These are phyloP conservation scores for Pseudogymnoascus sp. DNA, from an alignment of 2,329 filamentous ascomycete species.

Conservation along the genomic window DNA sequence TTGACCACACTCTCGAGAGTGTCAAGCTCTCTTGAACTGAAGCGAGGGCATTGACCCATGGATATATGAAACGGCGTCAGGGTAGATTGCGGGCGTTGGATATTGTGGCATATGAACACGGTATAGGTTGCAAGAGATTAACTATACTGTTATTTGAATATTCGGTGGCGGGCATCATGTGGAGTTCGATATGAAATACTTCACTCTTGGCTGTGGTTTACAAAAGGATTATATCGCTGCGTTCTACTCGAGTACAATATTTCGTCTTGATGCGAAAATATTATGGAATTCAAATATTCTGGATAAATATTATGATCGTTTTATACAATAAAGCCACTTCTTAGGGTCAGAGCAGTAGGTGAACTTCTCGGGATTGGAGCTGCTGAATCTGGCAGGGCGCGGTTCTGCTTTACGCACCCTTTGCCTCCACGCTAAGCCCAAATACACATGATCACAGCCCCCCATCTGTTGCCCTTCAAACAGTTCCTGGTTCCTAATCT, in stretches of 20 bases:
- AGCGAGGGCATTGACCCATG: background rate
- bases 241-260: background rate
- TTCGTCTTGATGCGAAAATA: background rate
- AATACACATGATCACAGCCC: no score
- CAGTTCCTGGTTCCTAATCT: no score
- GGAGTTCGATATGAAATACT: background rate
- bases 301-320: background rate
- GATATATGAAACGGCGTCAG: background rate
- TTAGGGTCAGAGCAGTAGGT: no score
- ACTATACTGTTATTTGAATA: background rate
- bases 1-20: constrained; percentile 60
- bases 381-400: no score
- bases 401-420: no score
- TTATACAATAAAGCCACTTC: no score
- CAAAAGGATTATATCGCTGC: background rate
- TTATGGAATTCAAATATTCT: background rate
- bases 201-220: background rate
- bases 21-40: constrained; percentile 14
- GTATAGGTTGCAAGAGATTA: background rate
- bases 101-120: background rate
- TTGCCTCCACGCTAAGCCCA: no score
- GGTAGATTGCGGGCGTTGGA: constrained; percentile 5
- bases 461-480: no score
- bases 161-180: background rate
- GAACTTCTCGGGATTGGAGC: no score